Evolutionary conservation across 352 stramenopile species (phyloP).

Genomic region (Blastocystis hominis): DNA sequence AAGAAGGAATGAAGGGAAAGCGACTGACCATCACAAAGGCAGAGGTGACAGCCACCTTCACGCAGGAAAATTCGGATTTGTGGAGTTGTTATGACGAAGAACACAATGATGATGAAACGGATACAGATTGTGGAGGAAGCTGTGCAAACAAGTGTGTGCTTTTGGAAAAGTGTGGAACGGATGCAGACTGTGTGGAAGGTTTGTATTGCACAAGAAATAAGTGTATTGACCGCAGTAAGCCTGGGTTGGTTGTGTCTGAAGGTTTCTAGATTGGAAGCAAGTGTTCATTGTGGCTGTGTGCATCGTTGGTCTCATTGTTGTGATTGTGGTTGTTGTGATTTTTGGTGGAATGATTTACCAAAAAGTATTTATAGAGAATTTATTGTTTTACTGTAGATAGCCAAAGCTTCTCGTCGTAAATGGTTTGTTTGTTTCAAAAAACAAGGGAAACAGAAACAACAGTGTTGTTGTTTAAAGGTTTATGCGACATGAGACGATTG

Average conservation of each 20-base stretch:
- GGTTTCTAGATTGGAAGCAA: constrained; percentile 45
- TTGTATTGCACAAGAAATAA: constrained; percentile 42
- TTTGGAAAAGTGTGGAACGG: not conserved
- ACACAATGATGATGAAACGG: constrained; percentile 15
- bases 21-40: not conserved
- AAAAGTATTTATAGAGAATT: not conserved
- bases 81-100: constrained; percentile 34
- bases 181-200: constrained; percentile 5
- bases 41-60: not conserved
- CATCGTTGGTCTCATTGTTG: constrained; percentile 3
- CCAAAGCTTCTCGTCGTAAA: not conserved
- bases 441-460: not conserved
- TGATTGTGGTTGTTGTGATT: constrained; percentile 19
- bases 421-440: constrained; percentile 46
- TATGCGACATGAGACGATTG: not conserved
- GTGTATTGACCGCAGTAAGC: constrained; percentile 38
- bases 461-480: not conserved
- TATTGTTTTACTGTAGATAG: not conserved
- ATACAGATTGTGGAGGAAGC: constrained; percentile 25
- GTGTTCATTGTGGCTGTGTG: not conserved
- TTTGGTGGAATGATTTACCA: constrained; percentile 46
- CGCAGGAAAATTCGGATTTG: not conserved
- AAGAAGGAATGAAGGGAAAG: constrained; percentile 26
- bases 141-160: constrained; percentile 5
- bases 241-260: not conserved